These are phyloP conservation scores for Tylopilus sp. DNA, from an alignment of 1,284 basidiomycete genomes.

Conservation along the genomic window DNA sequence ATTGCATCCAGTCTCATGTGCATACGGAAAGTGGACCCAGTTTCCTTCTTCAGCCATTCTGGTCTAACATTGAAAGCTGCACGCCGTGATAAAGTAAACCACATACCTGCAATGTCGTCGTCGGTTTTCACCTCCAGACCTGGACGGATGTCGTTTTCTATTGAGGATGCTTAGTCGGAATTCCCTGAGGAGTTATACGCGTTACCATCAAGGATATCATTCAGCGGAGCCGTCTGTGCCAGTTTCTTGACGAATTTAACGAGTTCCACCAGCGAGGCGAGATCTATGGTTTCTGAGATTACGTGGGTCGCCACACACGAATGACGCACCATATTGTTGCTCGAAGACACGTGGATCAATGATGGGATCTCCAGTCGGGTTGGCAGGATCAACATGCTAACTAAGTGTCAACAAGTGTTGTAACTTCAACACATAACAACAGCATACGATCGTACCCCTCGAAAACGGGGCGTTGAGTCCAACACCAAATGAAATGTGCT, in stretches of 20 bases:
- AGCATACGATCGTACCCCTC: conserved; percentile 1
- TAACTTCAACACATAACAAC: background rate
- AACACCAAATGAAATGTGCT: background rate
- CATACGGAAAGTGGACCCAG: background rate
- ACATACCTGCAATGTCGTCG: conserved; percentile 3
- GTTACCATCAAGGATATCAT: background rate
- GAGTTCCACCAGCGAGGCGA: background rate
- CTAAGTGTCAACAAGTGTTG: background rate
- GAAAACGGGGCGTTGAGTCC: conserved; percentile 3
- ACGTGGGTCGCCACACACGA: too few species aligned
- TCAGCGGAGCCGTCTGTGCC: background rate
- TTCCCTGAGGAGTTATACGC: background rate
- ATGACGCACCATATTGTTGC: background rate
- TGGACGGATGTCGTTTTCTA: background rate
- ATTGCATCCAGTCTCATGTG: background rate
- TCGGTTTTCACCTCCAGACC: background rate
- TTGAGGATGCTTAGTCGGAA: background rate
- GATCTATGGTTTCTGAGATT: background rate
- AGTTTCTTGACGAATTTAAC: conserved; percentile 3
- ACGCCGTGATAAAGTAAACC: background rate
- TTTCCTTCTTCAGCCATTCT: background rate
- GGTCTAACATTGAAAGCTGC: background rate
- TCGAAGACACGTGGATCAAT: conserved; percentile 5
- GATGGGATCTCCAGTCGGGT: background rate
- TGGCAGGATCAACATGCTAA: conserved; percentile 1